Evolutionary conservation across 75 land plant genomes (phyloP).

Genomic region (Pinus taeda): DNA sequence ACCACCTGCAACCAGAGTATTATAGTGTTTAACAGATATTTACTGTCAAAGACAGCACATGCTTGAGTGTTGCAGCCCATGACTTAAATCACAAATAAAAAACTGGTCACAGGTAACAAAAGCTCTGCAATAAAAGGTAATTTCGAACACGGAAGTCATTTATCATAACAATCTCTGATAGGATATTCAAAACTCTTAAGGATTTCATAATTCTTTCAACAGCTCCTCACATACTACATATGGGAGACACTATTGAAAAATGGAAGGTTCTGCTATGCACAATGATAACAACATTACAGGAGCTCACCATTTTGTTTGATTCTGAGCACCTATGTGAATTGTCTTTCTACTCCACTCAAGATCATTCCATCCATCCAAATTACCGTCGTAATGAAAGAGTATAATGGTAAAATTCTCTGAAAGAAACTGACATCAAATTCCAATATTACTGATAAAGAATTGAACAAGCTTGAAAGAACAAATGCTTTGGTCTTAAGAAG

Average conservation of each 20-base stretch:
- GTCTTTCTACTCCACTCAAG: slow-evolving; percentile 68
- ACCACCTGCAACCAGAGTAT: slow-evolving; percentile 72
- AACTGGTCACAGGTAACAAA: not conserved
- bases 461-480: not conserved
- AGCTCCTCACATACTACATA: not conserved
- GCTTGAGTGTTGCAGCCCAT: too few relatives aligned
- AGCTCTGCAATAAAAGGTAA: not conserved
- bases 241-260: not conserved
- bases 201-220: not conserved
- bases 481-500: not conserved
- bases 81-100: not conserved
- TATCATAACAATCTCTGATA: not conserved
- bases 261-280: not conserved
- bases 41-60: not conserved
- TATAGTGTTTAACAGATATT: slow-evolving; percentile 4
- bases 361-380: slow-evolving; percentile 79
- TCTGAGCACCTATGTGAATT: slow-evolving; percentile 73
- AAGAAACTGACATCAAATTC: slow-evolving; percentile 48
- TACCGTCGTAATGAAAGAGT: slow-evolving; percentile 96
- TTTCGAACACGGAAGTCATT: not conserved
- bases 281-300: not conserved
- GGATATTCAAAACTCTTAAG: not conserved
- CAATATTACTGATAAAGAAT: not conserved
- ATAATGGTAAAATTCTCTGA: slow-evolving; percentile 72
- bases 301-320: slow-evolving; percentile 93